These are phyloP conservation scores for Plenodomus lindquistii DNA, from an alignment of 2,329 filamentous ascomycete genomes.

Conservation along the genomic window DNA sequence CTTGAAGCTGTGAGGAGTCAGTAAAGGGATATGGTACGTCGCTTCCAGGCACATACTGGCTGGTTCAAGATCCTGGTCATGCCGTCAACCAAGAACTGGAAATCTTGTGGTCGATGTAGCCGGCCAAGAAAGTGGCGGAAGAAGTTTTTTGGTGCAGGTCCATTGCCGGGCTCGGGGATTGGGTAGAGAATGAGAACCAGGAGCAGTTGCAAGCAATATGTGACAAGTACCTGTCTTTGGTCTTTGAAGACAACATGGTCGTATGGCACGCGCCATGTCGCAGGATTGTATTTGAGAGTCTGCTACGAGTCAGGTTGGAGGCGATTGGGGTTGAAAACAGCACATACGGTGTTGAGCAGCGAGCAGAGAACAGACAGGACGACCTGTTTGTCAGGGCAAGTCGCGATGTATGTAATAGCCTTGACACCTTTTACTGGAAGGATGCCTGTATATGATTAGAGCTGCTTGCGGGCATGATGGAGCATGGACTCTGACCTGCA, in stretches of 20 bases:
- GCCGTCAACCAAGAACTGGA: conserved; percentile 94
- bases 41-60: conserved; percentile 55
- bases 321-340: background rate
- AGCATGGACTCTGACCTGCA: conserved; percentile 44
- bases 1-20: conserved; percentile 65
- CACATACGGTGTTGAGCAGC: conserved; percentile 82
- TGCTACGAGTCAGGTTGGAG: conserved; percentile 44
- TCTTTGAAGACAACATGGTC: conserved; percentile 92
- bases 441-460: conserved; percentile 51
- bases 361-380: conserved; percentile 91
- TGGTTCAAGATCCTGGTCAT: conserved; percentile 93
- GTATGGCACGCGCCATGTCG: conserved; percentile 91
- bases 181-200: conserved; percentile 84
- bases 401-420: conserved; percentile 85
- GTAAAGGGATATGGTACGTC: background rate
- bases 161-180: conserved; percentile 74
- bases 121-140: conserved; percentile 92
- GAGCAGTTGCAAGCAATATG: conserved; percentile 89
- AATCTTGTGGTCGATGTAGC: conserved; percentile 90
- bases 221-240: conserved; percentile 85
- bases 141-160: conserved; percentile 77
- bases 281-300: conserved; percentile 95
- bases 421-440: conserved; percentile 82
- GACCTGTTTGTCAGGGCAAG: conserved; percentile 85
- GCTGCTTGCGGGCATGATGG: background rate